A percentile compares a stretch with the other conserved stretches of the same genome.
Evolutionary conservation across 768 basidiomycete species (phyloP).

Genomic region (Psilocybe azurescens): DNA sequence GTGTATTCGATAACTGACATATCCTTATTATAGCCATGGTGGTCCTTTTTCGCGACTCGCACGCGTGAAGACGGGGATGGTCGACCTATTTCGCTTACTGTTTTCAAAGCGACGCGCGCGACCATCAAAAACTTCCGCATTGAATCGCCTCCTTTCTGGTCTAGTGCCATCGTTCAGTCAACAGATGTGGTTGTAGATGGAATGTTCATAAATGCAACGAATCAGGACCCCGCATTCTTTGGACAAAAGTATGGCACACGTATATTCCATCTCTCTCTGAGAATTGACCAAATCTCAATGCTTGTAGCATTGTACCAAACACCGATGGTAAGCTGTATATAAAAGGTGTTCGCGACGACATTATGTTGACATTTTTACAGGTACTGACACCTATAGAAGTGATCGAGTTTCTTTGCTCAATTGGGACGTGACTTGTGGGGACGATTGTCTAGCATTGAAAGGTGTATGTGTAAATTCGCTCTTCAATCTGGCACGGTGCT

Average conservation of each 20-base stretch:
- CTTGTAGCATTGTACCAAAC: constrained; percentile 48
- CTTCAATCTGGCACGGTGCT: not conserved
- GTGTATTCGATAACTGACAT: not conserved
- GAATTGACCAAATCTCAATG: not conserved
- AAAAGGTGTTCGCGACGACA: not conserved
- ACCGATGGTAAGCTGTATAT: constrained; percentile 51
- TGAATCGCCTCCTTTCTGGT: constrained; percentile 64
- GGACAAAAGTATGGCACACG: constrained; percentile 48
- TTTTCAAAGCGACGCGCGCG: constrained; percentile 49
- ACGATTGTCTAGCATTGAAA: constrained; percentile 70
- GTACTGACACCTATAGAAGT: constrained; percentile 61
- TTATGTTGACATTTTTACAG: constrained; percentile 25
- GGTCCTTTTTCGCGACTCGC: constrained; percentile 56
- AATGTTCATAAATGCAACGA: constrained; percentile 62
- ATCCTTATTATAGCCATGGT: constrained; percentile 47
- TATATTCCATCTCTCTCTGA: not conserved
- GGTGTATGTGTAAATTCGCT: constrained; percentile 43
- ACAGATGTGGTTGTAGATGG: constrained; percentile 56
- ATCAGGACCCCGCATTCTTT: constrained; percentile 52
- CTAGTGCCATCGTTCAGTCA: constrained; percentile 59
- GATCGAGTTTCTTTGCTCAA: constrained; percentile 52
- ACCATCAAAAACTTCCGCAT: constrained; percentile 54
- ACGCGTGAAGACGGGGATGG: constrained; percentile 60
- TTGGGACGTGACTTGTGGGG: constrained; percentile 66
- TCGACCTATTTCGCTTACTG: constrained; percentile 59